Percentiles rank a stretch among this genome's conserved stretches.
phyloP scores from a whole-genome alignment of 805 yeast genomes.

The Ogataea methylovora region DNA sequence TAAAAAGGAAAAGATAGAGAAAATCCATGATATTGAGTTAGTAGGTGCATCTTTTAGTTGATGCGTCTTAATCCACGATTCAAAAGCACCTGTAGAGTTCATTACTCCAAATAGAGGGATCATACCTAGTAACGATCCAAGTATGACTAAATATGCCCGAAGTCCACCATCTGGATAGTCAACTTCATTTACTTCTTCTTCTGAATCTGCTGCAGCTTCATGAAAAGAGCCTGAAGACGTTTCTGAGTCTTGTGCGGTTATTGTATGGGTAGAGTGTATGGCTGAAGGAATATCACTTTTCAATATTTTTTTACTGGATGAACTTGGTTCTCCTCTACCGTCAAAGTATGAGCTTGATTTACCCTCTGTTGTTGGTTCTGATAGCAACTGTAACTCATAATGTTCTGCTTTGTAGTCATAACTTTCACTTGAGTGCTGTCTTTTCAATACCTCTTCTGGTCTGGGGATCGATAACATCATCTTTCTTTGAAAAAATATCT shows the following conservation, averaged over 20 bases:
- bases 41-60: constrained; percentile 38
- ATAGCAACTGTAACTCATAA: too few species aligned
- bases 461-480: too few species aligned
- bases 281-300: neutral
- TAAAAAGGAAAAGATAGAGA: constrained; percentile 43
- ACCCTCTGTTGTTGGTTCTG: too few species aligned
- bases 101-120: constrained; percentile 55
- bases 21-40: constrained; percentile 62
- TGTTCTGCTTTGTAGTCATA: too few species aligned
- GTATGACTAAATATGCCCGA: constrained; percentile 30
- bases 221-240: too few species aligned
- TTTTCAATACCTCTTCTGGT: too few species aligned
- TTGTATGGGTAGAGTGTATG: neutral
- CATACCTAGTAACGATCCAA: constrained; percentile 55
- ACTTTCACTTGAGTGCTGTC: too few species aligned
- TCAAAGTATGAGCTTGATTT: too few species aligned
- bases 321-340: neutral
- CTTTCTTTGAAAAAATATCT: too few species aligned
- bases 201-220: neutral
- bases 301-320: neutral
- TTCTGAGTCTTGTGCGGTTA: neutral
- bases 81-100: constrained; percentile 61
- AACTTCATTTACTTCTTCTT: constrained; percentile 1
- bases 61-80: constrained; percentile 50
- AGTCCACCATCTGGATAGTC: constrained; percentile 56